Conservation (phyloP, 1,284 basidiomycete species). For the Mycosarcoma maydis region DNA sequence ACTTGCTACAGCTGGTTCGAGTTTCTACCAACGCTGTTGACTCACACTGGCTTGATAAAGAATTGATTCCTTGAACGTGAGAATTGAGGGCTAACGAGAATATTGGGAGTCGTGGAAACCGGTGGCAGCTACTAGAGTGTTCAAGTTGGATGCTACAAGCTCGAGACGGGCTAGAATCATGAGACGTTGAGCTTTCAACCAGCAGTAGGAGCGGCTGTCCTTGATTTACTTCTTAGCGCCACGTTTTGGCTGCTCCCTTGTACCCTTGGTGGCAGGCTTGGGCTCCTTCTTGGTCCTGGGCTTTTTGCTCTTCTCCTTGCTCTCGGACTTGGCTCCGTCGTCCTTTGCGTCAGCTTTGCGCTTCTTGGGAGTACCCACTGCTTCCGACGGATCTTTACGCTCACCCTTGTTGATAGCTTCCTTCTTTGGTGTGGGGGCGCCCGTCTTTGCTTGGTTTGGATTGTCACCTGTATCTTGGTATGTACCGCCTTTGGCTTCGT, state of each 20-base stretch:
- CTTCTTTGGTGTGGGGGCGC: slow-evolving; percentile 67
- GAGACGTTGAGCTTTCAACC: too few relatives aligned
- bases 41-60: too few relatives aligned
- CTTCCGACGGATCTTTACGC: slow-evolving; percentile 35
- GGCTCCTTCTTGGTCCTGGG: slow-evolving; percentile 24
- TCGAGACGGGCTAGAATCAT: too few relatives aligned
- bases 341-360: slow-evolving; percentile 7
- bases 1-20: too few relatives aligned
- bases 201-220: neutral
- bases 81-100: too few relatives aligned
- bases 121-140: too few relatives aligned
- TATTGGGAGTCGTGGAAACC: too few relatives aligned
- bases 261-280: slow-evolving; percentile 29
- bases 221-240: slow-evolving; percentile 33
- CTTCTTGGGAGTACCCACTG: slow-evolving; percentile 34
- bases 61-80: too few relatives aligned
- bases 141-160: neutral
- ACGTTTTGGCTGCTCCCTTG: slow-evolving; percentile 36
- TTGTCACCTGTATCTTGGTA: slow-evolving; percentile 69
- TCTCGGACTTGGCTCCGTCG: slow-evolving; percentile 5
- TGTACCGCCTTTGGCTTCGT: slow-evolving; percentile 68
- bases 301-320: slow-evolving; percentile 9
- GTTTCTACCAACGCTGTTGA: too few relatives aligned
- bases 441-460: slow-evolving; percentile 68
- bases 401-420: slow-evolving; percentile 44